Evolutionary conservation across 768 basidiomycete genomes (phyloP), one percentile per base, ranked within the genome.

Genomic region (Rickenella mellea): DNA sequence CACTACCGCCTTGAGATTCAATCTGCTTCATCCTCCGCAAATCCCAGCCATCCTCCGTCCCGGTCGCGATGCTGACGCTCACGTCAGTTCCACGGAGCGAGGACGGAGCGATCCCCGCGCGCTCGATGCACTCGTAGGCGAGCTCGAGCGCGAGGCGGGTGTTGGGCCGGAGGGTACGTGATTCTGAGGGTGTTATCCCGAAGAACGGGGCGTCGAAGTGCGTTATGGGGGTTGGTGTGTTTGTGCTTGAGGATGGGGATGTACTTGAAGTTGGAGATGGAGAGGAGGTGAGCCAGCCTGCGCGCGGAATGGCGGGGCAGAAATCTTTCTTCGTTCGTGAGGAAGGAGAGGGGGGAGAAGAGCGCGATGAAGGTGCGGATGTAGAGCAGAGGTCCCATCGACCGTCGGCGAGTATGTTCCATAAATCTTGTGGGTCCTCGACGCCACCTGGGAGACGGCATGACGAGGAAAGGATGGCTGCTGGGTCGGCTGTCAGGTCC

Each of bases 31-130:
- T 20, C 25, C 38, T 22, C 26, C 25, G 19, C 6, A 39, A 15
- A 24, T 39, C 38, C 38, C 38, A 39, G 26, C 38, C 38, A 20
- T 39, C 38, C n/a, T 39, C 38, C 8, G 38, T 39, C 15, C 38
- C 38, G 19, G 25, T n/a, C 10, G 17, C 38, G 6, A 39, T 39
- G 6, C 17, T 11, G 8, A 39, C 38, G n/a, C 17, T 5, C 15
- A 39, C 38, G 26, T 39, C 15, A 8, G 19, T 21, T 15, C 38
- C 38, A 17, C 24, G 15, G 17, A 39, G 17, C n/a, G 38, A 6
- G 11, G 15, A 8, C 19, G 38, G 38, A 24, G 38, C 17, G 6
- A 39, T 39, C 19, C 38, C 38, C 20, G 38, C 38, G 6, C n/a
- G n/a, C 17, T 39, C 38, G 6, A 39, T 15, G 15, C 17, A 15